Evolutionary conservation across 2,329 filamentous ascomycete species (phyloP).

Genomic region (Alternaria sp.): DNA sequence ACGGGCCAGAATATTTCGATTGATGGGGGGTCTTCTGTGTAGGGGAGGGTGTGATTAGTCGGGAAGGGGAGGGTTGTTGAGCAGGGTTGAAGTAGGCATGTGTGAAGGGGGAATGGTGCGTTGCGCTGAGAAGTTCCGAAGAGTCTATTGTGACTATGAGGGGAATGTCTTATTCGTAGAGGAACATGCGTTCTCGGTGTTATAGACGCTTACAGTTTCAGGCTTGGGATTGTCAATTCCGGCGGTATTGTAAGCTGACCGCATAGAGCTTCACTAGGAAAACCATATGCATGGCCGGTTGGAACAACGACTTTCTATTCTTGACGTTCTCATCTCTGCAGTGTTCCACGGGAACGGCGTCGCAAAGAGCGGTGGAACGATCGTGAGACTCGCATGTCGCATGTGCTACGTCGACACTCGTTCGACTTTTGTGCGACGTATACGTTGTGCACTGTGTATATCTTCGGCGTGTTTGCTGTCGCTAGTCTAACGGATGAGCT

Average conservation of each 20-base stretch:
- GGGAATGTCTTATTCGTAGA: not conserved
- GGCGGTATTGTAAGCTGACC: no score
- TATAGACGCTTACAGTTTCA: not conserved
- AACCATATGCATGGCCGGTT: not conserved
- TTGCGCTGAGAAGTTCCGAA: not conserved
- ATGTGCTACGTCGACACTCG: not conserved
- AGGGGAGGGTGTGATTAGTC: not conserved
- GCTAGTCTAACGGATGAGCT: not conserved
- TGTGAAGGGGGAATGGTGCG: not conserved
- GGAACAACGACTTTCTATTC: not conserved
- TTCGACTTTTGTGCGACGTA: not conserved
- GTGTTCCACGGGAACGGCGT: not conserved
- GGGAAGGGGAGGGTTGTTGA: no score
- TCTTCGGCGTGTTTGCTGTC: not conserved
- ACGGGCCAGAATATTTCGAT: slow-evolving; percentile 49
- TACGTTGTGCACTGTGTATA: not conserved
- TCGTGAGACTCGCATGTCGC: not conserved
- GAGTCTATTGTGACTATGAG: not conserved
- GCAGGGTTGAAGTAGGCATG: not conserved
- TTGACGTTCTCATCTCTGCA: not conserved
- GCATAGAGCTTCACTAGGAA: not conserved
- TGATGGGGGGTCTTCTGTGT: slow-evolving; percentile 42
- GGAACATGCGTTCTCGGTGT: not conserved
- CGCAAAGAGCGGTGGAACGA: not conserved
- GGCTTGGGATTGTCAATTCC: not conserved